These are phyloP conservation scores for Penicillium longicatenatum DNA, from an alignment of 495 filamentous ascomycete genomes.

Conservation along the genomic window DNA sequence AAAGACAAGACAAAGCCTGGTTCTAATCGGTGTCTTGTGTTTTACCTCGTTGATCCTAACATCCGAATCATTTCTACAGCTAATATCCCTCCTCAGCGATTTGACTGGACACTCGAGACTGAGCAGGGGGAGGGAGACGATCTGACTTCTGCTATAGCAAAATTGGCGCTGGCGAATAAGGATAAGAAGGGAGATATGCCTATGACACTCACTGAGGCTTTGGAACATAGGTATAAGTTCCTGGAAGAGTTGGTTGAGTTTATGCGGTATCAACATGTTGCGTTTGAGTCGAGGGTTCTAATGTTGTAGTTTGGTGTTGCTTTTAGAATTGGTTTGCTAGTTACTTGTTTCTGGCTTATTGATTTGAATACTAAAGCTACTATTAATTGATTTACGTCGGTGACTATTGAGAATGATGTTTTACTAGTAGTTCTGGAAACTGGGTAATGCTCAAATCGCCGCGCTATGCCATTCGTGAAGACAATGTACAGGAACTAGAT, in stretches of 20 bases:
- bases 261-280: conserved; percentile 36
- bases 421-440: neutral
- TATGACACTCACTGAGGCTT: conserved; percentile 36
- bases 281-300: conserved; percentile 35
- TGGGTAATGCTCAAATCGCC: conserved; percentile 27
- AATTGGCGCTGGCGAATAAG: conserved; percentile 33
- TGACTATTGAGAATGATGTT: conserved; percentile 3
- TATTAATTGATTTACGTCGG: neutral
- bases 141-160: conserved; percentile 18
- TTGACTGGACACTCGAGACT: conserved; percentile 38
- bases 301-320: conserved; percentile 15
- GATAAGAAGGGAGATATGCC: conserved; percentile 35
- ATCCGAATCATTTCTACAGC: conserved; percentile 55
- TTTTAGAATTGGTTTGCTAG: neutral
- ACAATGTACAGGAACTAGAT: conserved; percentile 20
- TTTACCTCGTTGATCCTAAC: conserved; percentile 59
- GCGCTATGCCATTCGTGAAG: conserved; percentile 35
- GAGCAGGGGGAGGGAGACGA: conserved; percentile 10
- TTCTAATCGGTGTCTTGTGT: conserved; percentile 44
- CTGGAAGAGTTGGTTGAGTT: conserved; percentile 34
- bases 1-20: conserved; percentile 52
- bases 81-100: conserved; percentile 56
- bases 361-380: neutral
- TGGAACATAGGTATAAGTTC: conserved; percentile 26
- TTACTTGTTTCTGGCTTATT: conserved; percentile 2